Percentiles rank a stretch among this genome's conserved stretches.
Conservation (phyloP, 805 yeast species). For the Yamadazyma sp. region DNA sequence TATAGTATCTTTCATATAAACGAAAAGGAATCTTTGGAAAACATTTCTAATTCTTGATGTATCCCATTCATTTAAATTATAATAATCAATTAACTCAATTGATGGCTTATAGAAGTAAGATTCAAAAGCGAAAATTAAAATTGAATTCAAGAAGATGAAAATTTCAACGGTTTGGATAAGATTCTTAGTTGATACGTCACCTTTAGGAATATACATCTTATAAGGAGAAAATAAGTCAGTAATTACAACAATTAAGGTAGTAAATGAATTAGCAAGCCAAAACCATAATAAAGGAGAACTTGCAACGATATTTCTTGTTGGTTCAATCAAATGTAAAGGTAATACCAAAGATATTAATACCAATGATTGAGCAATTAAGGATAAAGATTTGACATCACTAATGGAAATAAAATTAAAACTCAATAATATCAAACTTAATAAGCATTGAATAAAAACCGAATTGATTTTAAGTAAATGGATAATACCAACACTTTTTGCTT, state of each 20-base stretch:
- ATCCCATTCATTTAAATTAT: conserved; percentile 26
- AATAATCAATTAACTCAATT: conserved; percentile 17
- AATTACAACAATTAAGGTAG: conserved; percentile 12
- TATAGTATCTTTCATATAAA: conserved; percentile 8
- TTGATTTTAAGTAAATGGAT: conserved; percentile 16
- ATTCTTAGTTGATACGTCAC: conserved; percentile 2
- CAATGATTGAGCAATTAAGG: conserved; percentile 6
- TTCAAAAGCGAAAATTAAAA: conserved; percentile 17
- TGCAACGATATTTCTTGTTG: conserved; percentile 34
- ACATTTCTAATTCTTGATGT: conserved; percentile 19
- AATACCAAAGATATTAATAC: conserved; percentile 20
- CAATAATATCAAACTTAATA: conserved; percentile 7
- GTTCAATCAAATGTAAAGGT: conserved; percentile 46
- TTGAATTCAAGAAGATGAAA: conserved; percentile 14
- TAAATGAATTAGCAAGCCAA: conserved; percentile 26
- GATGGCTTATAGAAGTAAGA: conserved; percentile 18
- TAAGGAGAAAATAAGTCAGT: conserved; percentile 19
- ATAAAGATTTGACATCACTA: conserved; percentile 5
- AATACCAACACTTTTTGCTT: conserved; percentile 16
- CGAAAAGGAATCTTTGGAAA: conserved; percentile 10
- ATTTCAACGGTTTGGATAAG: conserved; percentile 14
- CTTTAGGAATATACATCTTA: conserved; percentile 15
- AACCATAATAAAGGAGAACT: conserved; percentile 36
- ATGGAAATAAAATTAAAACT: conserved; percentile 9
- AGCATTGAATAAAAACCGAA: conserved; percentile 16